Evolutionary conservation across 148 eudicot genomes (phyloP), one percentile per base, ranked within the genome.

Genomic region (Pharnaceum exiguum): DNA sequence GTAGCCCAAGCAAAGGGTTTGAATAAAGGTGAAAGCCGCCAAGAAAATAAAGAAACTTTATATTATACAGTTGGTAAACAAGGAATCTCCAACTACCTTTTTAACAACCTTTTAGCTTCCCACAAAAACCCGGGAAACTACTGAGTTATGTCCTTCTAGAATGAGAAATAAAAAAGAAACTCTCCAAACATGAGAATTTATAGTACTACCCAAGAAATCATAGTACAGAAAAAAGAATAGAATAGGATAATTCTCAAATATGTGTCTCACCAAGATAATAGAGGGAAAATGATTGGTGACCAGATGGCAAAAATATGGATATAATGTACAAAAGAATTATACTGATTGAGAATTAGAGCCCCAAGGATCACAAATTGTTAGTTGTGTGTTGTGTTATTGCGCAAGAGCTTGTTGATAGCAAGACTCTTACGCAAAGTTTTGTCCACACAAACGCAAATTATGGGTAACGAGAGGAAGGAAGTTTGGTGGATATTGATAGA

Each of bases 11-110:
- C 16, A 50, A 51, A 21, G 49, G 63, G 50, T 67, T 67, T 42
- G 71, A 67, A 39, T n/a, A n/a, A 8, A 49, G 28, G 29, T 23
- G 25, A 7, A 42, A 57, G 61, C 61, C 48, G 46, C 46, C 46
- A 57, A 57, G 5, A 3, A 43, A 43, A 2, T 18, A 10, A 19
- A 40, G 51, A 44, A 39, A 19, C 23, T 28, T 19, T 57, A 28
- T 59, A 21, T 59, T 21, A 7, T 15, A 7, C n/a, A 10, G 5
- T 16, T 40, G 3, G 11, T 23, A 35, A 47, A 47, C 25, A 24
- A 17, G 17, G 43, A 59, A 31, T 58, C 21, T 57, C 42, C 74
- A 78, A 72, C 86, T 46, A 66, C 76, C 76, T 48, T 47, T 36
- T 66, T 45, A 51, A 69, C 63, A 36, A 64, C 62, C 55, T 54